A percentile compares a stretch with the other conserved stretches of the same genome.
phyloP scores from a whole-genome alignment of 208 protist species.

The Trypanosomatidae sp. region DNA sequence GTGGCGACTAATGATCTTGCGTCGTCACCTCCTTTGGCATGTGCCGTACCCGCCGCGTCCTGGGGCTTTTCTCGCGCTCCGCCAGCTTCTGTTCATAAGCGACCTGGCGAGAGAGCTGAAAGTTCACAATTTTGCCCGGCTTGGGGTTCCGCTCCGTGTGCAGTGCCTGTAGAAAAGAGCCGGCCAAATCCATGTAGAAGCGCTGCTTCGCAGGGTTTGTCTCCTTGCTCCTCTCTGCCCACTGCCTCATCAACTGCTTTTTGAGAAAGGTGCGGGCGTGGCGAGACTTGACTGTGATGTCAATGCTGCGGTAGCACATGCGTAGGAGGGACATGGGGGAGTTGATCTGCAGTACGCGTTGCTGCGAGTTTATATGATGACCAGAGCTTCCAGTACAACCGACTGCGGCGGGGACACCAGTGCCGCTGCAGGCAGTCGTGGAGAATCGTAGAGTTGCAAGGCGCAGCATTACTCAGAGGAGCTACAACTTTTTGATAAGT shows the following conservation, averaged over 20 bases:
- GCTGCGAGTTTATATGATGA: slow-evolving; percentile 71
- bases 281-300: slow-evolving; percentile 86
- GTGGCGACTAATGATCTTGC: slow-evolving; percentile 18
- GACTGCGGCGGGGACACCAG: neutral
- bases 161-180: slow-evolving; percentile 83
- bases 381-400: slow-evolving; percentile 5
- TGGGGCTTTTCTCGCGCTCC: slow-evolving; percentile 49
- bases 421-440: neutral
- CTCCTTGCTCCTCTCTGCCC: slow-evolving; percentile 67
- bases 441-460: slow-evolving; percentile 5
- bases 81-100: slow-evolving; percentile 73
- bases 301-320: slow-evolving; percentile 92
- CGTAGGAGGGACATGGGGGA: slow-evolving; percentile 80
- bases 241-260: slow-evolving; percentile 80
- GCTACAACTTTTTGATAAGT: neutral
- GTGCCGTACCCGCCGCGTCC: slow-evolving; percentile 35
- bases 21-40: slow-evolving; percentile 38
- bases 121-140: slow-evolving; percentile 58
- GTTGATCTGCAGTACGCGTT: slow-evolving; percentile 77
- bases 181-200: slow-evolving; percentile 88
- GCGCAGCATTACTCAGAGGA: slow-evolving; percentile 8
- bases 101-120: slow-evolving; percentile 76
- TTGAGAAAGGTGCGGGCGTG: slow-evolving; percentile 86
- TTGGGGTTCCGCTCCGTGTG: slow-evolving; percentile 79
- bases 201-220: slow-evolving; percentile 83